Evolutionary conservation across 495 filamentous ascomycete species (phyloP).

Genomic region (Neurospora sp.): DNA sequence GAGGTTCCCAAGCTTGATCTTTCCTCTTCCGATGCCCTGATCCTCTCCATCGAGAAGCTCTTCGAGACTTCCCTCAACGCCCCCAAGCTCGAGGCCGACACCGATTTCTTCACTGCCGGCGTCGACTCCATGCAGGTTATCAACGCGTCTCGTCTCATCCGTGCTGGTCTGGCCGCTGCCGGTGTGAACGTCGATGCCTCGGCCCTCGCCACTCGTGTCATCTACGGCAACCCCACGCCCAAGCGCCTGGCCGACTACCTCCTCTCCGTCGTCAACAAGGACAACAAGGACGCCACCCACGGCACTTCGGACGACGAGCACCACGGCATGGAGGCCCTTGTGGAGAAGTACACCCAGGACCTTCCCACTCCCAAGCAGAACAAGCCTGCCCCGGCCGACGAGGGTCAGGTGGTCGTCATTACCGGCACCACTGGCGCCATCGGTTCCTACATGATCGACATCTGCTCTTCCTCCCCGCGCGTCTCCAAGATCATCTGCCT

Average conservation of each 20-base stretch:
- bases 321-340: constrained; percentile 22
- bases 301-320: constrained; percentile 14
- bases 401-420: constrained; percentile 39
- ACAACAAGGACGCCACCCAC: constrained; percentile 5
- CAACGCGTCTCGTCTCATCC: constrained; percentile 27
- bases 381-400: constrained; percentile 24
- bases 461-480: constrained; percentile 22
- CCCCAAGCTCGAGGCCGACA: constrained; percentile 23
- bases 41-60: constrained; percentile 23
- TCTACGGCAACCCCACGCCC: constrained; percentile 32
- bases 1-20: constrained; percentile 20
- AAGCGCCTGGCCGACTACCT: constrained; percentile 24
- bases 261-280: constrained; percentile 10
- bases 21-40: constrained; percentile 20
- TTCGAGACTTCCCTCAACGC: constrained; percentile 21
- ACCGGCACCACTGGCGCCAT: constrained; percentile 52
- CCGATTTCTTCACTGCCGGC: constrained; percentile 34
- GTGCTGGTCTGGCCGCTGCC: constrained; percentile 19
- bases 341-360: constrained; percentile 29
- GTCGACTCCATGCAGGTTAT: constrained; percentile 47
- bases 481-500: constrained; percentile 45
- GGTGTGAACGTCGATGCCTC: constrained; percentile 20
- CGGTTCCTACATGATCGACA: constrained; percentile 46
- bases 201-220: constrained; percentile 24
- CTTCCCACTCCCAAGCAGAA: constrained; percentile 16